phyloP scores from a whole-genome alignment of 1,284 basidiomycete genomes.

The Ceratobasidium sp. region DNA sequence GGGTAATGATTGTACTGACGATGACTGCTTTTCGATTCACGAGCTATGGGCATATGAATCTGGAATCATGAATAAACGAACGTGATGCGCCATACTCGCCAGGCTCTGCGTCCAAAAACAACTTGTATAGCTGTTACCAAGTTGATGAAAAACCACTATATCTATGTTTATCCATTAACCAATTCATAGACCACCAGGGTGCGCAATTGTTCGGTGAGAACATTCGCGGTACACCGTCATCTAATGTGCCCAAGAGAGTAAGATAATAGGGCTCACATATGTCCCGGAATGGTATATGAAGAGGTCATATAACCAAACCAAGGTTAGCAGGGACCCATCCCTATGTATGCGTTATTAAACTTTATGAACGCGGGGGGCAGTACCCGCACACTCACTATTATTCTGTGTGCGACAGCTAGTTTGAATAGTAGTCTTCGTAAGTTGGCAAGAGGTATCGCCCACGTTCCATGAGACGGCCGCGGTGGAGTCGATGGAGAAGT shows the following conservation, averaged over 20 bases:
- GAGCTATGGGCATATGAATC: neutral
- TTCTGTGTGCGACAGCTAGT: neutral
- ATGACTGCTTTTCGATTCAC: neutral
- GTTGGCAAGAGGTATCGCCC: neutral
- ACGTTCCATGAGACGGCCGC: neutral
- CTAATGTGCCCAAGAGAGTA: neutral
- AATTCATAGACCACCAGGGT: neutral
- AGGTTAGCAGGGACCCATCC: conserved; percentile 2
- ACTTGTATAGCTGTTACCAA: no score
- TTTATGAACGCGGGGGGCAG: neutral
- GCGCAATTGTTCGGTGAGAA: conserved; percentile 7
- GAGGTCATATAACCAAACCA: conserved; percentile 14
- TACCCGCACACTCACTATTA: neutral
- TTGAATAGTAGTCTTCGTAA: neutral
- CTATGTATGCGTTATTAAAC: neutral
- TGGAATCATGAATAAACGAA: no score
- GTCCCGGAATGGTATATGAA: conserved; percentile 12
- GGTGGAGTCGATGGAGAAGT: no score
- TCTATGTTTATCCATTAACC: neutral
- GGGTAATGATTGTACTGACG: neutral
- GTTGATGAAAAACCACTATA: neutral
- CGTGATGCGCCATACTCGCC: no score
- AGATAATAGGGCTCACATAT: neutral
- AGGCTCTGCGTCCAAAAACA: no score
- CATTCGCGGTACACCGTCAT: neutral